Conservation (phyloP, 805 yeast species). For the Hagleromyces aurorensis region DNA sequence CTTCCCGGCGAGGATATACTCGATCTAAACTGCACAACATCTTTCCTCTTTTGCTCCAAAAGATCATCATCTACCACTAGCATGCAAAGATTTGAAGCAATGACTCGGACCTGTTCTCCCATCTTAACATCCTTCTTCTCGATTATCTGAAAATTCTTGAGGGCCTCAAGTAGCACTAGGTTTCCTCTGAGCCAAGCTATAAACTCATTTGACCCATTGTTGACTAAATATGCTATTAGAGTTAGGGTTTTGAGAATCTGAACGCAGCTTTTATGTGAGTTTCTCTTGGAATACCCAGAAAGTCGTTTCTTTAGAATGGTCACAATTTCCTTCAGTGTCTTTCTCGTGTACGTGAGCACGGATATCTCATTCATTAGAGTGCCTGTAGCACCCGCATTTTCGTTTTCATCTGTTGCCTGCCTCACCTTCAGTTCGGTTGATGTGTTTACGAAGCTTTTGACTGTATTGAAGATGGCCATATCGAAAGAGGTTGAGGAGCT, state of each 20-base stretch:
- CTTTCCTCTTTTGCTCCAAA: slow-evolving; percentile 21
- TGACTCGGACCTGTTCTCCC: slow-evolving; percentile 32
- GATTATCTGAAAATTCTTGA: slow-evolving; percentile 28
- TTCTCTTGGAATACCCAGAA: slow-evolving; percentile 15
- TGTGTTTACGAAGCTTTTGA: slow-evolving; percentile 28
- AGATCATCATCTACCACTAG: slow-evolving; percentile 26
- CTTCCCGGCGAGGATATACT: slow-evolving; percentile 31
- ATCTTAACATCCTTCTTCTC: slow-evolving; percentile 31
- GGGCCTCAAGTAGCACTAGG: slow-evolving; percentile 26
- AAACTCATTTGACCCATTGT: slow-evolving; percentile 47
- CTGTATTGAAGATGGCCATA: slow-evolving; percentile 27
- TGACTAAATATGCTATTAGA: slow-evolving; percentile 41
- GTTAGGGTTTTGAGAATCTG: slow-evolving; percentile 45
- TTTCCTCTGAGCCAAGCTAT: slow-evolving; percentile 38
- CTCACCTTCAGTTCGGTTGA: slow-evolving; percentile 33
- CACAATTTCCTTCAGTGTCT: slow-evolving; percentile 35
- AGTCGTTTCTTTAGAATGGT: slow-evolving; percentile 37
- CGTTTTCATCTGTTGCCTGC: slow-evolving; percentile 43
- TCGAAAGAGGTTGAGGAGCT: no score
- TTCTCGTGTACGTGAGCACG: slow-evolving; percentile 35
- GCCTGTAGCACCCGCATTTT: slow-evolving; percentile 50
- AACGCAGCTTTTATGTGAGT: slow-evolving; percentile 31
- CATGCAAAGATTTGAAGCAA: slow-evolving; percentile 33
- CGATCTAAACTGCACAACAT: slow-evolving; percentile 26
- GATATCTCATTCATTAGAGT: slow-evolving; percentile 46